Evolutionary conservation across 2,329 filamentous ascomycete species (phyloP), one percentile per base, ranked within the genome.

Genomic region (Fusarium scirpi): DNA sequence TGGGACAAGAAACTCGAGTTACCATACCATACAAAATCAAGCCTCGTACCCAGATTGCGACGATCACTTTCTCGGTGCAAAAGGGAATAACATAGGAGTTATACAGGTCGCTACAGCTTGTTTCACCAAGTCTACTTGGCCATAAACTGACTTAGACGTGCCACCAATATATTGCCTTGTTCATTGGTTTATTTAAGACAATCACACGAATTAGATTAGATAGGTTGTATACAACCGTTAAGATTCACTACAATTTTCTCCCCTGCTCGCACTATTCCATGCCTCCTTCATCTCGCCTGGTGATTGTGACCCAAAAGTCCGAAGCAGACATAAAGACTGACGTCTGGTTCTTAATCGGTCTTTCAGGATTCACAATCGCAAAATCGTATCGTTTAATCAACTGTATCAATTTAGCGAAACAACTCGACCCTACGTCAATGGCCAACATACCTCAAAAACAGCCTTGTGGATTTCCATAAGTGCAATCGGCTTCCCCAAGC

Each of bases 381-480:
- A 81, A 77, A 52, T 82, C 77, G 29, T 77, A 80, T 24, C 75
- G 72, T 54, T 76, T 75, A 52, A 79, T 62, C 25, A 80, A 65
- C 78, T 80, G 18, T 24, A 6, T 7, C 46, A 13, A 3, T 22
- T 58, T 18, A 64, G 38, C n/a, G 40, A 10, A 43, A 18, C 11
- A 11, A 20, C n/a, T 13, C 1, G 8, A 49, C 4, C 8, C 1
- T 15, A 16, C 5, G 0, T 5, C 2, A 10, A 4, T 13, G 1
- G 5, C 3, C 13, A 1, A 61, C 78, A 57, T 76, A 85, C 84
- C 81, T 85, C 83, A 18, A 84, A 81, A 48, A 85, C 73, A 6
- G 80, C 77, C 65, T 87, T 87, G 65, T 84, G 80, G 48, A 86
- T 68, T 73, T 85, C 84, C 78, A 85, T 83, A 55, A 82, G 71